Conservation (phyloP, 352 stramenopile genomes). For the Saprolegnia parasitica region DNA sequence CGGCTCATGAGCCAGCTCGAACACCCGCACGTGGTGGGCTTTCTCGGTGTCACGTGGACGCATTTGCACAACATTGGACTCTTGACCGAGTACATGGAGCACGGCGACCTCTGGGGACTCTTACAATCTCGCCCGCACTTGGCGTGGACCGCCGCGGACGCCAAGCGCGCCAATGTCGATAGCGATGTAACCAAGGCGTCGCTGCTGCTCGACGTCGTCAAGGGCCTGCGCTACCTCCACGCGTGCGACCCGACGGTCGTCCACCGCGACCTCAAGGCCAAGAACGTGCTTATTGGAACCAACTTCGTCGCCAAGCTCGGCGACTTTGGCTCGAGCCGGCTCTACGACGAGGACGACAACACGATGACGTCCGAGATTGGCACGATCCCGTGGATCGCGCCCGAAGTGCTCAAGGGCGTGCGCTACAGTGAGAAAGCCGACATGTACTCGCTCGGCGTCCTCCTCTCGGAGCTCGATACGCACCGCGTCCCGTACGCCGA, state of each 20-base stretch:
- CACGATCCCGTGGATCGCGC: slow-evolving; percentile 23
- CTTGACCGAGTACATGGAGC: slow-evolving; percentile 24
- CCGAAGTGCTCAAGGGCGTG: slow-evolving; percentile 22
- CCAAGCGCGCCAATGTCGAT: background rate
- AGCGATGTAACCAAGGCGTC: slow-evolving; percentile 9
- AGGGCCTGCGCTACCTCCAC: slow-evolving; percentile 19
- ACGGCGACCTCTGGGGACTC: slow-evolving; percentile 7
- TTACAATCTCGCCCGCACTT: background rate
- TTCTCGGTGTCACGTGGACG: slow-evolving; percentile 12
- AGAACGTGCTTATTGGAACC: slow-evolving; percentile 33
- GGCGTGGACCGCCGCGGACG: background rate
- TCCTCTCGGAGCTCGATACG: slow-evolving; percentile 20
- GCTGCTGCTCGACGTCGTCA: slow-evolving; percentile 15
- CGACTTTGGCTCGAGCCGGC: slow-evolving; percentile 33
- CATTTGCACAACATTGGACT: background rate
- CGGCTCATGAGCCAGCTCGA: slow-evolving; percentile 10
- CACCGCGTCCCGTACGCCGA: slow-evolving; percentile 12
- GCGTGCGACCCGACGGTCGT: slow-evolving; percentile 7
- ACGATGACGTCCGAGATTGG: slow-evolving; percentile 21
- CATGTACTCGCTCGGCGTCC: slow-evolving; percentile 21
- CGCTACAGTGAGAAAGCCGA: slow-evolving; percentile 16
- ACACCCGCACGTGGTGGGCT: slow-evolving; percentile 5
- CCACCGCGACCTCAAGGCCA: slow-evolving; percentile 27
- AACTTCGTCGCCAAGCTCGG: slow-evolving; percentile 37
- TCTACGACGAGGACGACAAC: slow-evolving; percentile 26